Conservation (phyloP, 2,329 filamentous ascomycete genomes). For the Cladophialophora psammophila region DNA sequence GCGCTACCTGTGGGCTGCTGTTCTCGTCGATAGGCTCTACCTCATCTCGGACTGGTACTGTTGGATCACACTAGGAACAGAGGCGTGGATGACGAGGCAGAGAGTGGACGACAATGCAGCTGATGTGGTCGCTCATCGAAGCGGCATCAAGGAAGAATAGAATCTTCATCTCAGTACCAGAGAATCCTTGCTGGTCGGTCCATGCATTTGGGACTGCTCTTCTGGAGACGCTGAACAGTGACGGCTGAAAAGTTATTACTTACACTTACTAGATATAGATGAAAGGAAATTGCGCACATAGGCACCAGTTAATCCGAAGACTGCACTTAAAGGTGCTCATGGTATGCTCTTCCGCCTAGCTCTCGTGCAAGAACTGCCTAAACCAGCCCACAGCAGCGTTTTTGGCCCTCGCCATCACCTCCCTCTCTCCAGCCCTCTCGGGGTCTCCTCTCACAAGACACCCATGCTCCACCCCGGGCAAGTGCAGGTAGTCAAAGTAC, state of each 20-base stretch:
- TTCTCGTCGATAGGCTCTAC: conserved; percentile 16
- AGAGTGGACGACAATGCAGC: conserved; percentile 4
- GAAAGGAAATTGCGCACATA: not conserved
- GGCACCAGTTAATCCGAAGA: not conserved
- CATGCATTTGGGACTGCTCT: not conserved
- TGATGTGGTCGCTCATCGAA: not conserved
- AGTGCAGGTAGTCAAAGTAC: conserved; percentile 61
- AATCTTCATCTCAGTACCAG: not conserved
- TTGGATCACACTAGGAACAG: conserved; percentile 18
- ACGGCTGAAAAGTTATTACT: not conserved
- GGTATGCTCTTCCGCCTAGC: not conserved
- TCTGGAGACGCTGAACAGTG: not conserved
- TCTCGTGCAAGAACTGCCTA: conserved; percentile 29
- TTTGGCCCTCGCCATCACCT: conserved; percentile 58
- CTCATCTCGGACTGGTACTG: conserved; percentile 25
- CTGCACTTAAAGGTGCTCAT: not conserved
- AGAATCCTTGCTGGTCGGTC: not conserved
- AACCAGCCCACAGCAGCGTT: conserved; percentile 58
- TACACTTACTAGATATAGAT: not conserved
- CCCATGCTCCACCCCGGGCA: conserved; percentile 60
- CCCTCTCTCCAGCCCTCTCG: conserved; percentile 50
- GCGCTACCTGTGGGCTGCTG: conserved; percentile 14
- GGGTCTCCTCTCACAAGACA: conserved; percentile 53
- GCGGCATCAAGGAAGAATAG: not conserved
- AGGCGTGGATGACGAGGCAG: conserved; percentile 14